These are phyloP conservation scores for Sordariomycetes sp. DNA, from an alignment of 2,329 filamentous ascomycete genomes.

Conservation along the genomic window DNA sequence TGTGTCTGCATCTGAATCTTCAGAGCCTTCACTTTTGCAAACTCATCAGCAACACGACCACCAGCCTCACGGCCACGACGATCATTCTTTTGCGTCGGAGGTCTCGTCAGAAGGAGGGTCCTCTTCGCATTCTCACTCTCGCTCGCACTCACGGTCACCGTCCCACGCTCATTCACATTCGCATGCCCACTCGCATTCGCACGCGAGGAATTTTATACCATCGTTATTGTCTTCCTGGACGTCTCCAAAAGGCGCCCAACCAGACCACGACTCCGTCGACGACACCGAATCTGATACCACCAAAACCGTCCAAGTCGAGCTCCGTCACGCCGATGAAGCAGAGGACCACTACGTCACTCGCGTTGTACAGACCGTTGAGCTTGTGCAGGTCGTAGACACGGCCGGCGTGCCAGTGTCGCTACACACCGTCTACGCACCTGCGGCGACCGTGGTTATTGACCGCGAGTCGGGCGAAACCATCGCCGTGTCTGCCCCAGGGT, in stretches of 20 bases:
- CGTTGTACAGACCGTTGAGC: conserved; percentile 45
- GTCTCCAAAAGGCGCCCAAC: no score
- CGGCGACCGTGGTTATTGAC: conserved; percentile 27
- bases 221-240: no score
- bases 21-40: no score
- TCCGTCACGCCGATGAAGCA: conserved; percentile 3
- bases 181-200: conserved; percentile 10
- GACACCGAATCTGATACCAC: background rate
- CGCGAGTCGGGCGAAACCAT: conserved; percentile 25
- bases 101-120: no score
- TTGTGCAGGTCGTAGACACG: conserved; percentile 42
- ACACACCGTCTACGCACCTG: conserved; percentile 29
- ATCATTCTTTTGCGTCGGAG: no score
- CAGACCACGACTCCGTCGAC: no score
- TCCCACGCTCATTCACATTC: conserved; percentile 7
- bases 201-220: no score
- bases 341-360: conserved; percentile 27
- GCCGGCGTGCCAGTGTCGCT: conserved; percentile 33
- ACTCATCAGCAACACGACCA: no score
- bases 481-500: conserved; percentile 15
- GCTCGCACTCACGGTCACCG: conserved; percentile 12
- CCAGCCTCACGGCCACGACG: no score
- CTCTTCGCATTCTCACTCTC: conserved; percentile 15
- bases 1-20: no score
- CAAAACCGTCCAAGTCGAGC: background rate